A percentile compares a stretch with the other conserved stretches of the same genome.
Conservation (phyloP, 129 eudicot genomes). For the Flaveria linearis region DNA sequence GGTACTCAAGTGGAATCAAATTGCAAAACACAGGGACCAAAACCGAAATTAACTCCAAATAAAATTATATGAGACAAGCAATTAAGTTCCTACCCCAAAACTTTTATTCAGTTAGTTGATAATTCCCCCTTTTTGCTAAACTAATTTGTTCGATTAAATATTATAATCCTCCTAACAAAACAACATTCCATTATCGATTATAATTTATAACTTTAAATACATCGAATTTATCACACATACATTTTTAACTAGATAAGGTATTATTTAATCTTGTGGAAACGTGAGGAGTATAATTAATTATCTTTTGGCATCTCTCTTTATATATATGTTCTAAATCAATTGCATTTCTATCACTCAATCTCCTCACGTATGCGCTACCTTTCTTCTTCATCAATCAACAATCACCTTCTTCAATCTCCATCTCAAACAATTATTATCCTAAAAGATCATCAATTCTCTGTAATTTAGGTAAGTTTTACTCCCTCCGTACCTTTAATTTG, state of each 20-base stretch:
- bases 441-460: background rate
- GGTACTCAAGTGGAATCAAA: no score
- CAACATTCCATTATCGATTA: background rate
- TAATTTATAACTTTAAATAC: background rate
- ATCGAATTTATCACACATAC: background rate
- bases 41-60: no score
- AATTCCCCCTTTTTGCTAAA: no score
- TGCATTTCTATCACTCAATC: conserved; percentile 3
- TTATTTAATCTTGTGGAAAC: background rate
- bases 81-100: no score
- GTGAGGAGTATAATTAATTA: background rate
- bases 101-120: no score
- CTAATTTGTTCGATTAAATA: background rate
- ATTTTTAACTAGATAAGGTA: background rate
- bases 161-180: background rate
- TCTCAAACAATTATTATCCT: background rate
- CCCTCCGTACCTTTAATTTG: background rate
- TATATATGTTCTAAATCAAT: conserved; percentile 3
- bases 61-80: no score
- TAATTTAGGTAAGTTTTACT: background rate
- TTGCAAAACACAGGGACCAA: no score
- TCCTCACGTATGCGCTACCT: conserved; percentile 20
- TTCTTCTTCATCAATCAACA: conserved; percentile 15
- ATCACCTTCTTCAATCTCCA: conserved; percentile 1
- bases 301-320: background rate